phyloP scores from a whole-genome alignment of 768 basidiomycete genomes.

The Lentinula detonsa region DNA sequence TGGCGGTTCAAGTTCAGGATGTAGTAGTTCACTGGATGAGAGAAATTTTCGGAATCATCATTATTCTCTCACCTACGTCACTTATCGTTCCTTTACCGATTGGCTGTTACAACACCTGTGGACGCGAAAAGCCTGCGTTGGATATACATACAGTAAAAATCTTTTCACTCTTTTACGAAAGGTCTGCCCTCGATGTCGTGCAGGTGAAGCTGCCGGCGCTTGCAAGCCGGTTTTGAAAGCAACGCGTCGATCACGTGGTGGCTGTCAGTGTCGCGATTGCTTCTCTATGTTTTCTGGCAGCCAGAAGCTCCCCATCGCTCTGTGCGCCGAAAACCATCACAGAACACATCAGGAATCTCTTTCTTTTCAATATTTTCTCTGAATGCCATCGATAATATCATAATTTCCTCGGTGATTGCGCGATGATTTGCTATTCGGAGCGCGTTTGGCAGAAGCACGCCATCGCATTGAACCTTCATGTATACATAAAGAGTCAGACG shows the following conservation, averaged over 20 bases:
- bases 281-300: too few species aligned
- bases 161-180: too few species aligned
- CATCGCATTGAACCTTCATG: neutral
- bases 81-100: neutral
- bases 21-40: neutral
- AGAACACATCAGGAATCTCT: neutral
- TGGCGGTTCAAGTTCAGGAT: neutral
- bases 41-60: neutral
- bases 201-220: too few species aligned
- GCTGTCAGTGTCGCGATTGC: neutral
- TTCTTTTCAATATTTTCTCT: neutral
- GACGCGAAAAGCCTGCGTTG: too few species aligned
- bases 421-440: slow-evolving; percentile 2
- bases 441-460: slow-evolving; percentile 3
- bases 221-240: too few species aligned
- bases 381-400: neutral
- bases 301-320: too few species aligned
- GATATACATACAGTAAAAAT: too few species aligned
- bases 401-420: neutral
- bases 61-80: neutral
- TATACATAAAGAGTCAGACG: neutral
- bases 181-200: too few species aligned
- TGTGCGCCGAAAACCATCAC: too few species aligned
- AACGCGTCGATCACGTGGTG: neutral
- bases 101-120: neutral